phyloP scores from a whole-genome alignment of 1,284 basidiomycete genomes.

The Cystobasidium sp. region DNA sequence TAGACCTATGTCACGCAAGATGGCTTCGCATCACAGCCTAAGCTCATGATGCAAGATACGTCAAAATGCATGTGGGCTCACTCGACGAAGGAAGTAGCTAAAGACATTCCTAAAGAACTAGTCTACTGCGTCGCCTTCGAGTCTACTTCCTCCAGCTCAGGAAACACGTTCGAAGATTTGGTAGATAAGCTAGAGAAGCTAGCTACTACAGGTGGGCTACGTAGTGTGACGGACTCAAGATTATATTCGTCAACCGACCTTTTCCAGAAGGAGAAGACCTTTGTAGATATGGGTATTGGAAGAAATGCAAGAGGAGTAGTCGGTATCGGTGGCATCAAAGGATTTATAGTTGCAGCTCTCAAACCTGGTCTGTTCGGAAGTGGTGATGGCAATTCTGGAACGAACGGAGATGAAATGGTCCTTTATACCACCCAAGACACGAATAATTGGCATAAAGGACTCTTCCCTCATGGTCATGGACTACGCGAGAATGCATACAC shows the following conservation, averaged over 20 bases:
- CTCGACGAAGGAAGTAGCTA: conserved; percentile 74
- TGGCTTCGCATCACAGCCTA: conserved; percentile 69
- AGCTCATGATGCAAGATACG: conserved; percentile 70
- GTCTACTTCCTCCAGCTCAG: conserved; percentile 62
- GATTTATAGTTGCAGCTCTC: conserved; percentile 85
- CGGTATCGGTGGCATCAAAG: conserved; percentile 85
- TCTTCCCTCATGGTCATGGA: conserved; percentile 82
- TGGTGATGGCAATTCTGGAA: conserved; percentile 48
- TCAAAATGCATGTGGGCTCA: conserved; percentile 83
- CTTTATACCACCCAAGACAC: conserved; percentile 84
- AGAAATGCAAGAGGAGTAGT: conserved; percentile 81
- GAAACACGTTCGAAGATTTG: conserved; percentile 50
- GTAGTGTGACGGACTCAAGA: conserved; percentile 63
- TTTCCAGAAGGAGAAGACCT: conserved; percentile 66
- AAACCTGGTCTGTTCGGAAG: conserved; percentile 57
- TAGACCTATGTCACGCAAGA: conserved; percentile 83
- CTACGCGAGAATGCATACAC: conserved; percentile 91
- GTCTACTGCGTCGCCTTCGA: conserved; percentile 88
- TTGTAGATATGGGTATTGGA: conserved; percentile 79
- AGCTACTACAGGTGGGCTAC: conserved; percentile 39
- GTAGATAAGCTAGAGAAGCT: conserved; percentile 39
- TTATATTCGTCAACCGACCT: conserved; percentile 83
- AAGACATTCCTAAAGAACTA: conserved; percentile 70
- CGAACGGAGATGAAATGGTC: conserved; percentile 69
- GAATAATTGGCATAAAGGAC: conserved; percentile 76